Percentiles rank a stretch among this genome's conserved stretches.
Evolutionary conservation across 2,329 filamentous ascomycete species (phyloP).

Genomic region (Apiospora aurea): DNA sequence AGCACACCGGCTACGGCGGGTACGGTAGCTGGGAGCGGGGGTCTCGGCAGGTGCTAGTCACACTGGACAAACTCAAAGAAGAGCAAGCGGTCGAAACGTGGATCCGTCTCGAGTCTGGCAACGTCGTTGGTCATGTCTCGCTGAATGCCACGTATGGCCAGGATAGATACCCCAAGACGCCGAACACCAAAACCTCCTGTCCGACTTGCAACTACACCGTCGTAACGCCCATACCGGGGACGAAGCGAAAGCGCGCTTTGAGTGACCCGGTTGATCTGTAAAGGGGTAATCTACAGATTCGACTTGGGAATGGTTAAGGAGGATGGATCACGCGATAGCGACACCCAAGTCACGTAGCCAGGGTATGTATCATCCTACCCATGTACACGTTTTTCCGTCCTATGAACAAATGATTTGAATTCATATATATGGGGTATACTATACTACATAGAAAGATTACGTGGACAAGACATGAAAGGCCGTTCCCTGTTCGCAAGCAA

Average conservation of each 20-base stretch:
- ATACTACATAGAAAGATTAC: neutral
- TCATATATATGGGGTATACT: neutral
- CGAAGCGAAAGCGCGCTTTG: neutral
- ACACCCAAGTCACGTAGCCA: too few relatives aligned
- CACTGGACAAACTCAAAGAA: conserved; percentile 47
- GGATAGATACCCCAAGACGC: conserved; percentile 59
- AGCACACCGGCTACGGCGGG: conserved; percentile 74
- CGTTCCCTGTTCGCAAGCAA: neutral
- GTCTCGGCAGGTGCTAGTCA: conserved; percentile 60
- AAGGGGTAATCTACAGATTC: neutral
- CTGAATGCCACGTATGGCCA: conserved; percentile 66
- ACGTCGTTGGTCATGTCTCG: conserved; percentile 56
- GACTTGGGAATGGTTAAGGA: too few relatives aligned
- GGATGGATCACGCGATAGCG: too few relatives aligned
- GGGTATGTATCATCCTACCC: too few relatives aligned
- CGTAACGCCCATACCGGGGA: conserved; percentile 6
- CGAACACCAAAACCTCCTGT: conserved; percentile 43
- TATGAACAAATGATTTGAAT: too few relatives aligned
- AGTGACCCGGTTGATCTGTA: neutral
- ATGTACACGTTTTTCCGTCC: too few relatives aligned
- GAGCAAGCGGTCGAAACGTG: conserved; percentile 60
- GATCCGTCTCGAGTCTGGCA: conserved; percentile 65
- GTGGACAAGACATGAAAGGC: neutral
- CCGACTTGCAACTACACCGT: conserved; percentile 38
- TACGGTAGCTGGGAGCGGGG: conserved; percentile 72